Base-by-base conservation (phyloP, 2,329 filamentous ascomycete species). In the Nothomitra cinnamomea region DNA sequence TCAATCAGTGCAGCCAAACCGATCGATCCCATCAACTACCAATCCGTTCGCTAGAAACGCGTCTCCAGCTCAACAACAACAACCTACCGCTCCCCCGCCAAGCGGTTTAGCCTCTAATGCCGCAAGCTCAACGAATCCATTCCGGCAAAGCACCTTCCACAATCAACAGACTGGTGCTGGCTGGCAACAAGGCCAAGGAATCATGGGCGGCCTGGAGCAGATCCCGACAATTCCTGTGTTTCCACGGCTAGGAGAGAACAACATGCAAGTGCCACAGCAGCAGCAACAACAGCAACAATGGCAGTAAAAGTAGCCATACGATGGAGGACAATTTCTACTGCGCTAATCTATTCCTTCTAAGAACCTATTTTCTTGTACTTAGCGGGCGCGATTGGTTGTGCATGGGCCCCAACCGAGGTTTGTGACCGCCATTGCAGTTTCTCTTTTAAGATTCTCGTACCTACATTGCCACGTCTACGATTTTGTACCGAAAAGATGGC, bases 91-190 rank as follows among this genome's bases (percentile, higher is more conserved):
- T 13, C 64, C 68, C 17, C 66, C 67, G 22, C 57, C 69, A 6
- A 57, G 64, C 12, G 62, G n/a, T 65, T 57, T 40, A 24, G 52
- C 51, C 21, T 55, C 55, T 32, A 54, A 54, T 13, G 36, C 55
- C 51, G 59, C 36, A 8, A 55, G 56, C 24, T 58, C 57, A 45
- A 59, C 58, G 32, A 59, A 59, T 40, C 58, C 58, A n/a, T 59
- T 59, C 48, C 79, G 92, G 15, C 88, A 96, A 64, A 87, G 85
- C 47, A 80, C 83, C 2, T 94, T 95, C 65, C 82, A 94, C 52
- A 92, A 94, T 63, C 88, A 94, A 62, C 75, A 81, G 57, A 94
- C 88, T 0, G 89, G 90, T 0, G 76, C 86, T 66, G 87, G 87
- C 1, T 96, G 92, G 87, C 89, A 95, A 65, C 77, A 83, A 58